phyloP scores from a whole-genome alignment of 805 yeast genomes.

The Metschnikowia similis region DNA sequence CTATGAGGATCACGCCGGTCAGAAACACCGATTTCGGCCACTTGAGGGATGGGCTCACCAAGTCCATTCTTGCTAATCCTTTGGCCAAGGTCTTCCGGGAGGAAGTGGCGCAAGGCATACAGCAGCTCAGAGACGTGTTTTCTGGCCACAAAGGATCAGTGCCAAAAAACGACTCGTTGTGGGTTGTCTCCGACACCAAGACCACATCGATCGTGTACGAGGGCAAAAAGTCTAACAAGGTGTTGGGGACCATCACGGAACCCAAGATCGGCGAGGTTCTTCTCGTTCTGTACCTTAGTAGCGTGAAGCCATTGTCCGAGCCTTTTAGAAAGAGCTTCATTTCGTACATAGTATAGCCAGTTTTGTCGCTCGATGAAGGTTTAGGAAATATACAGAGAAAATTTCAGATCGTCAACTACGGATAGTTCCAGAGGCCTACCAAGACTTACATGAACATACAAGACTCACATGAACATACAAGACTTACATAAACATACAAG shows the following conservation, averaged over 20 bases:
- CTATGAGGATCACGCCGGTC: conserved; percentile 77
- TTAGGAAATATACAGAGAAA: neutral
- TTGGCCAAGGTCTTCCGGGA: conserved; percentile 45
- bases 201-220: conserved; percentile 10
- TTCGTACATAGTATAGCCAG: neutral
- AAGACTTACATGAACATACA: too few species aligned
- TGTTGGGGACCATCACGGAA: conserved; percentile 57
- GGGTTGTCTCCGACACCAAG: conserved; percentile 35
- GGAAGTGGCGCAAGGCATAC: conserved; percentile 53
- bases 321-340: conserved; percentile 43
- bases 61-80: conserved; percentile 69
- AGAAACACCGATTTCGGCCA: conserved; percentile 91
- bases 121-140: conserved; percentile 60
- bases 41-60: conserved; percentile 81
- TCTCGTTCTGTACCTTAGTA: conserved; percentile 72
- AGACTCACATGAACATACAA: too few species aligned
- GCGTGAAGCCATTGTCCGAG: conserved; percentile 60
- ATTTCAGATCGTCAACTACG: too few species aligned
- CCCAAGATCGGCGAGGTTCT: conserved; percentile 65
- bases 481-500: too few species aligned
- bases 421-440: too few species aligned
- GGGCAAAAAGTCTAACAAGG: conserved; percentile 11
- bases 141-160: conserved; percentile 61
- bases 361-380: neutral
- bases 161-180: conserved; percentile 65